Percentiles rank a stretch among this genome's conserved stretches.
phyloP scores from a whole-genome alignment of 2,329 filamentous ascomycete species.

The Stemphylium lycopersici region DNA sequence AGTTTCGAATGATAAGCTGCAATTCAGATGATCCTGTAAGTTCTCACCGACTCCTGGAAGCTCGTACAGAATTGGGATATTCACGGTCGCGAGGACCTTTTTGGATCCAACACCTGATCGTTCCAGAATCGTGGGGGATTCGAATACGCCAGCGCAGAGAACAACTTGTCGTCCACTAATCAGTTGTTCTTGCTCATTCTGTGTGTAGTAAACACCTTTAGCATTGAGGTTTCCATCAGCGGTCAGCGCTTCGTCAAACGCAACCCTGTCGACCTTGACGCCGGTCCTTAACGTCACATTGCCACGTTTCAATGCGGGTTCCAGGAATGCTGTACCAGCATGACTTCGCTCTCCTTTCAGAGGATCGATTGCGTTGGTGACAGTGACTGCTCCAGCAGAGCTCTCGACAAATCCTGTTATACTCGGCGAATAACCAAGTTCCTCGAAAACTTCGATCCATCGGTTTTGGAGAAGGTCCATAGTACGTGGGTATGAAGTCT shows the following conservation, averaged over 20 bases:
- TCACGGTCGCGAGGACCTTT: constrained; percentile 55
- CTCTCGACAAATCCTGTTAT: constrained; percentile 19
- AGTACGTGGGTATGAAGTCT: constrained; percentile 19
- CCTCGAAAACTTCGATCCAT: constrained; percentile 22
- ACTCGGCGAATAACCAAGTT: constrained; percentile 18
- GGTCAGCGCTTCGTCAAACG: constrained; percentile 11
- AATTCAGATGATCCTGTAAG: constrained; percentile 61
- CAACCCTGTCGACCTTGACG: constrained; percentile 21
- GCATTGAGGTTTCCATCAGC: constrained; percentile 20
- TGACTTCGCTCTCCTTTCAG: constrained; percentile 27
- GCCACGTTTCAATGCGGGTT: constrained; percentile 22
- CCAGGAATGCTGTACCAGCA: constrained; percentile 25
- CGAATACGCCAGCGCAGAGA: constrained; percentile 55
- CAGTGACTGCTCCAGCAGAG: constrained; percentile 18
- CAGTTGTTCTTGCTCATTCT: constrained; percentile 10
- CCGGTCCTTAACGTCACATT: constrained; percentile 22
- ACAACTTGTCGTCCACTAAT: constrained; percentile 19
- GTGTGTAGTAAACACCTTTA: constrained; percentile 17
- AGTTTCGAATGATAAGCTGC: constrained; percentile 20
- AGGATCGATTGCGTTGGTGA: constrained; percentile 25
- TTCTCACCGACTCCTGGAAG: constrained; percentile 68
- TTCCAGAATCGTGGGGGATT: constrained; percentile 60
- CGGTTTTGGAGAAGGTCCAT: constrained; percentile 21
- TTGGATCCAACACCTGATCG: constrained; percentile 64
- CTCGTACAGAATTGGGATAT: constrained; percentile 59